Conservation (phyloP, 129 eudicot genomes). For the Lactuca saligna region DNA sequence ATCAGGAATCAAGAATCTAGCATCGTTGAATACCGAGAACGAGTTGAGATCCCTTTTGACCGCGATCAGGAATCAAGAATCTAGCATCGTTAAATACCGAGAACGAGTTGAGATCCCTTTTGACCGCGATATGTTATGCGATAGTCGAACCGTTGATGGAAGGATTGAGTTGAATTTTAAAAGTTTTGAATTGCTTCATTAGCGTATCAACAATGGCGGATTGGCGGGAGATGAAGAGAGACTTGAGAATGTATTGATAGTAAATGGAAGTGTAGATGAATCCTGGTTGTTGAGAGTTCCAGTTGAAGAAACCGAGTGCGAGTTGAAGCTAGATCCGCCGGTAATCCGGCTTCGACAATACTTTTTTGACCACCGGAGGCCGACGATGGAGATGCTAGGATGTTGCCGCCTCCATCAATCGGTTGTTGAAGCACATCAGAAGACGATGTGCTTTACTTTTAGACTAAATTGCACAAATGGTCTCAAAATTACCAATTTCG, state of each 20-base stretch:
- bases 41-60: constrained; percentile 47
- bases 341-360: too few species aligned
- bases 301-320: constrained; percentile 84
- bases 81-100: constrained; percentile 40
- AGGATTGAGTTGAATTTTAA: constrained; percentile 36
- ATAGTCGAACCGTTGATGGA: constrained; percentile 44
- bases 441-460: too few species aligned
- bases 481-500: too few species aligned
- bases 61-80: too few species aligned
- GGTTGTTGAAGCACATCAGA: too few species aligned
- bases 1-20: constrained; percentile 19
- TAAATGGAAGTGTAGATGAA: constrained; percentile 58
- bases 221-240: constrained; percentile 69
- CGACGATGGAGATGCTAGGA: too few species aligned
- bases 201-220: constrained; percentile 48
- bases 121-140: constrained; percentile 33
- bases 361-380: too few species aligned
- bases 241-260: constrained; percentile 63
- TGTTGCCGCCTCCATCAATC: too few species aligned
- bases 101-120: constrained; percentile 47
- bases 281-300: constrained; percentile 89
- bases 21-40: constrained; percentile 42
- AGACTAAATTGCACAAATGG: too few species aligned
- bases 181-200: constrained; percentile 39
- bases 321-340: constrained; percentile 21